Evolutionary conservation across 192 early-diverging fungal species (phyloP).

Genomic region (Backusella australiensis): DNA sequence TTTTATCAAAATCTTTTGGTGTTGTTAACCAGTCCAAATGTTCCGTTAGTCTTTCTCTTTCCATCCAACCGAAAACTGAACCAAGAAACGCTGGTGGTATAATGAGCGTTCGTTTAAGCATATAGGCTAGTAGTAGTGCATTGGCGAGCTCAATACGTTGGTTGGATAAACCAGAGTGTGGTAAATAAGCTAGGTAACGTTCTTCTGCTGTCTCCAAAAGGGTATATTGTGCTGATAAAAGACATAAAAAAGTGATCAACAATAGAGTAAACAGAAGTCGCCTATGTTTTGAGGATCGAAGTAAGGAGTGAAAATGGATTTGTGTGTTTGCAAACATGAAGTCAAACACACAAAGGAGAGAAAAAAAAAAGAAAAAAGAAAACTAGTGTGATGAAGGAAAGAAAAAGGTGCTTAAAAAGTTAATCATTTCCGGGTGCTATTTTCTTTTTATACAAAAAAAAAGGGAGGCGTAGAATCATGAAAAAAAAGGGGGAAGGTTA

Average conservation of each 20-base stretch:
- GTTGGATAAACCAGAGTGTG: constrained; percentile 57
- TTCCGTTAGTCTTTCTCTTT: constrained; percentile 30
- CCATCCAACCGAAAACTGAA: constrained; percentile 41
- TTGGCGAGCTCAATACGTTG: constrained; percentile 57
- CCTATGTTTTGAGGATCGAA: neutral
- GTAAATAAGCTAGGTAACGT: constrained; percentile 48
- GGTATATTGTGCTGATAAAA: neutral
- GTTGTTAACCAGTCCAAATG: constrained; percentile 37
- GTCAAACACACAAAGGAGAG: neutral
- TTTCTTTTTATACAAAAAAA: neutral
- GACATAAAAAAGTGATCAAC: neutral
- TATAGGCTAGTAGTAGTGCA: constrained; percentile 46
- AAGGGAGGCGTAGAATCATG: neutral
- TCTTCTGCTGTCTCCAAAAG: constrained; percentile 25
- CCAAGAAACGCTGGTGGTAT: constrained; percentile 54
- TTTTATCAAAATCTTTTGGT: constrained; percentile 27
- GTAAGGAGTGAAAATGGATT: neutral
- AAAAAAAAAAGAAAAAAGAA: neutral
- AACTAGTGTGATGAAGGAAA: neutral
- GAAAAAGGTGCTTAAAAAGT: neutral
- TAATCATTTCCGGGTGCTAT: neutral
- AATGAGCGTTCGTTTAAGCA: constrained; percentile 53
- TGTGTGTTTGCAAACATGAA: neutral
- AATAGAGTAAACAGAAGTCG: neutral
- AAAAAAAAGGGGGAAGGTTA: neutral